phyloP scores from a whole-genome alignment of 441 rosid species.

The Gossypium davidsonii region DNA sequence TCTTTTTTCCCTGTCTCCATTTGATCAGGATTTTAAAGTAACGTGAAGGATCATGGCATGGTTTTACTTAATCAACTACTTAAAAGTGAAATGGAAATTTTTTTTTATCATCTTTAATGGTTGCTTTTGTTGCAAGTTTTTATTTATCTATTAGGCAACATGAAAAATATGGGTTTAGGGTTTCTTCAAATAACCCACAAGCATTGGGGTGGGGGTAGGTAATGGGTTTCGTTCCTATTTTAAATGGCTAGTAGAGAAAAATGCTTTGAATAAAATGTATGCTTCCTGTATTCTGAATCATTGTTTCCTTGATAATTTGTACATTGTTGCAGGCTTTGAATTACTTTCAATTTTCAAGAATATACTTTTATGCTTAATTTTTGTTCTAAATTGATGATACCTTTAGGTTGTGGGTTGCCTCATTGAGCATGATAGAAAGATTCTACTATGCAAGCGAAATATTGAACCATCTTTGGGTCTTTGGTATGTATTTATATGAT shows the following conservation, averaged over 20 bases:
- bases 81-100: neutral
- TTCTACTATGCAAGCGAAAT: constrained; percentile 91
- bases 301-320: neutral
- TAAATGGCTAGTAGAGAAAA: neutral
- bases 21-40: neutral
- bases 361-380: neutral
- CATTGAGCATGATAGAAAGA: constrained; percentile 73
- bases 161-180: neutral
- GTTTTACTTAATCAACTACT: neutral
- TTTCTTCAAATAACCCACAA: neutral
- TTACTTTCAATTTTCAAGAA: neutral
- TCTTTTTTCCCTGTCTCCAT: neutral
- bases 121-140: neutral
- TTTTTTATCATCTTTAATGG: neutral
- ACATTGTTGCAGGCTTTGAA: neutral
- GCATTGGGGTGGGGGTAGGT: neutral
- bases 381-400: constrained; percentile 15
- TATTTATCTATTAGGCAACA: neutral
- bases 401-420: constrained; percentile 91
- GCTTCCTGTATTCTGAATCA: neutral
- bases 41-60: neutral
- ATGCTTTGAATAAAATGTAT: neutral
- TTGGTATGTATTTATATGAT: constrained; percentile 43
- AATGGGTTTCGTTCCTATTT: neutral
- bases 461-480: constrained; percentile 88